Evolutionary conservation across 2,329 filamentous ascomycete genomes (phyloP).

Genomic region (Graphilbum sp.): DNA sequence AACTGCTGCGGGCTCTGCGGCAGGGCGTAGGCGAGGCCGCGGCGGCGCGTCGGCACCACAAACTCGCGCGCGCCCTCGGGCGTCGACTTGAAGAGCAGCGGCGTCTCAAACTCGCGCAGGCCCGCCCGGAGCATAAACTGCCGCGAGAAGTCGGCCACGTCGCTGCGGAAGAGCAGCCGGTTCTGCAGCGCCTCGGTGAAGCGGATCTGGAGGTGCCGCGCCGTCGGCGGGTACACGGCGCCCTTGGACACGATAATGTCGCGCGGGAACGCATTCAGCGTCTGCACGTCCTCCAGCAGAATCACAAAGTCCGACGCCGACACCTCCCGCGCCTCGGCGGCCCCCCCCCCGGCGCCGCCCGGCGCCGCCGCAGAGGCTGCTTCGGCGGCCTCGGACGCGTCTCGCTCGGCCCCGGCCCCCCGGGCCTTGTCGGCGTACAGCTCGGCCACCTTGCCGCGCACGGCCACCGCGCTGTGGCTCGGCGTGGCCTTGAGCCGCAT

Average conservation of each 20-base stretch:
- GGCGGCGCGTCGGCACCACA: constrained; percentile 67
- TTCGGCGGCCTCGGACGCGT: too few species aligned
- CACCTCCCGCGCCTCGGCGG: background rate
- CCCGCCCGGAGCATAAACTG: constrained; percentile 17
- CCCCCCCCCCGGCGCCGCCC: too few species aligned
- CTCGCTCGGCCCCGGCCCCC: constrained; percentile 1
- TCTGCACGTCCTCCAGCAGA: constrained; percentile 41
- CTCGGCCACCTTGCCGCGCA: constrained; percentile 21
- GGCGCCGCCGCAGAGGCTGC: too few species aligned
- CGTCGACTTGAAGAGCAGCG: constrained; percentile 90
- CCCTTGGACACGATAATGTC: constrained; percentile 63
- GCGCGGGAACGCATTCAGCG: constrained; percentile 57
- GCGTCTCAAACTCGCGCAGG: constrained; percentile 74
- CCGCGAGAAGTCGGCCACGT: constrained; percentile 15
- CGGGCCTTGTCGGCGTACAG: background rate
- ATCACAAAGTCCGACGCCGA: background rate
- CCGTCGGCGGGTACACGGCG: constrained; percentile 55
- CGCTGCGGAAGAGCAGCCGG: constrained; percentile 53
- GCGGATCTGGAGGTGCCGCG: constrained; percentile 72
- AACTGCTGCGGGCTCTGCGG: constrained; percentile 97
- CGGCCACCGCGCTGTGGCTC: constrained; percentile 34
- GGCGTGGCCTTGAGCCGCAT: constrained; percentile 27
- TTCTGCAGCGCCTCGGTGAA: constrained; percentile 51
- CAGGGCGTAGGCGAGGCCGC: constrained; percentile 70
- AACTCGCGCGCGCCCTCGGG: constrained; percentile 93